A percentile compares a stretch with the other conserved stretches of the same genome.
phyloP scores from a whole-genome alignment of 164 flowering plant genomes.

The Tetracentron sinense region DNA sequence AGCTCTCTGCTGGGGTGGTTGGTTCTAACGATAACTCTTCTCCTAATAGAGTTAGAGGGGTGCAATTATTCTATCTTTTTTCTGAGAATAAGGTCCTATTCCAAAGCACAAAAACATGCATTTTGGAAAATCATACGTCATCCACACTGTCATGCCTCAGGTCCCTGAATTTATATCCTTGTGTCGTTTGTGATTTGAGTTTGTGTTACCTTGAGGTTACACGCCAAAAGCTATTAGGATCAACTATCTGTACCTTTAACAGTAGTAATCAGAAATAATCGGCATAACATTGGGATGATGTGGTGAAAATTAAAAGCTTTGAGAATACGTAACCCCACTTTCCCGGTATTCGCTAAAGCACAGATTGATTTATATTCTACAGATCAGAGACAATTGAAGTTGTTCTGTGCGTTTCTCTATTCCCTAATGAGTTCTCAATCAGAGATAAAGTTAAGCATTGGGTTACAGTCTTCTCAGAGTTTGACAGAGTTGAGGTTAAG shows the following conservation, averaged over 20 bases:
- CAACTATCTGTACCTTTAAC: neutral
- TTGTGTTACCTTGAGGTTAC: neutral
- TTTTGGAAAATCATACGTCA: neutral
- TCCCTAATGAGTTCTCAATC: slow-evolving; percentile 55
- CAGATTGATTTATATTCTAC: slow-evolving; percentile 23
- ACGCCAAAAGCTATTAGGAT: neutral
- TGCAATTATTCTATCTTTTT: too few relatives aligned
- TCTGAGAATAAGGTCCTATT: neutral
- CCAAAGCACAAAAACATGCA: neutral
- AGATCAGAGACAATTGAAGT: slow-evolving; percentile 83
- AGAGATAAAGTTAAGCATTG: slow-evolving; percentile 67
- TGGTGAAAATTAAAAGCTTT: neutral
- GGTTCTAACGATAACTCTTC: too few relatives aligned
- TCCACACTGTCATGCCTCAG: neutral
- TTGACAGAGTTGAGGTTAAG: slow-evolving; percentile 87
- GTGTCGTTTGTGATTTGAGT: neutral
- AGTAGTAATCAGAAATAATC: neutral
- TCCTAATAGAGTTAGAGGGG: too few relatives aligned
- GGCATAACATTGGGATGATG: neutral
- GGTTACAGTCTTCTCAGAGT: slow-evolving; percentile 59
- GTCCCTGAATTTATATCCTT: neutral
- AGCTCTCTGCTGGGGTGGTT: neutral
- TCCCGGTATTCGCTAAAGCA: neutral
- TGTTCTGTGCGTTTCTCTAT: slow-evolving; percentile 55
- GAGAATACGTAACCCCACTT: neutral